Percentiles rank a stretch among this genome's conserved stretches.
These are phyloP conservation scores for Fonsecaea multimorphosa DNA, from an alignment of 2,329 filamentous ascomycete genomes.

Conservation along the genomic window DNA sequence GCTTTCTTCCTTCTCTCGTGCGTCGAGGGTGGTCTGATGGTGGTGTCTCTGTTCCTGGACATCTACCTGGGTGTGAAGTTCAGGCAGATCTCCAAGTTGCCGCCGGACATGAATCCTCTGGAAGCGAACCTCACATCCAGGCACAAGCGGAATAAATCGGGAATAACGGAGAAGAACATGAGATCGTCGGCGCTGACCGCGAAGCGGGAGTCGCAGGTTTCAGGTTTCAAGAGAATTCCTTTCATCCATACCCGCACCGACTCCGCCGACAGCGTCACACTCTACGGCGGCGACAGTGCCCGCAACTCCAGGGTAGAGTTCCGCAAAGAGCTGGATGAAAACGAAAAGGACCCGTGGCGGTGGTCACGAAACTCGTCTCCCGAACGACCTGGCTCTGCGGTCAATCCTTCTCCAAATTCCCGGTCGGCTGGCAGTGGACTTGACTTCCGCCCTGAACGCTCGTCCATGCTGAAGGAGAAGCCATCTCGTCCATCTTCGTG, in stretches of 20 bases:
- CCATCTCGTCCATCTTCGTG: conserved; percentile 36
- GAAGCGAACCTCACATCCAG: conserved; percentile 77
- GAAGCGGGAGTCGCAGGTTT: conserved; percentile 42
- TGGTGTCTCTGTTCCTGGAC: conserved; percentile 72
- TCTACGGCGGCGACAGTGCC: conserved; percentile 36
- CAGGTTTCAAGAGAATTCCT: conserved; percentile 60
- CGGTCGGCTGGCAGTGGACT: conserved; percentile 37
- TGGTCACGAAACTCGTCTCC: conserved; percentile 40
- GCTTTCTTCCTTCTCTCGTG: conserved; percentile 73
- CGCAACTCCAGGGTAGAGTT: conserved; percentile 36
- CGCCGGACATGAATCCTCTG: conserved; percentile 93
- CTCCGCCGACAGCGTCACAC: conserved; percentile 60
- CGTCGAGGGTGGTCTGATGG: conserved; percentile 69
- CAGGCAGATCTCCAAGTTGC: conserved; percentile 78
- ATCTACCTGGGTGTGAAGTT: conserved; percentile 79
- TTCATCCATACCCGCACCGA: conserved; percentile 78
- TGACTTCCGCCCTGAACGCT: conserved; percentile 37
- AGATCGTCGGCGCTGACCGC: conserved; percentile 56
- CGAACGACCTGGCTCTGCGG: conserved; percentile 44
- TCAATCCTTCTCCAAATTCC: conserved; percentile 38
- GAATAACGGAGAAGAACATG: conserved; percentile 66
- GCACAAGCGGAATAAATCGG: conserved; percentile 76
- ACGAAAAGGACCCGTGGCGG: conserved; percentile 38
- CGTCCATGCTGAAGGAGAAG: conserved; percentile 30
- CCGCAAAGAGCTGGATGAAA: conserved; percentile 36